Percentiles rank a stretch among this genome's conserved stretches.
Conservation (phyloP, 768 basidiomycete species). For the Tubosaeta sp. region DNA sequence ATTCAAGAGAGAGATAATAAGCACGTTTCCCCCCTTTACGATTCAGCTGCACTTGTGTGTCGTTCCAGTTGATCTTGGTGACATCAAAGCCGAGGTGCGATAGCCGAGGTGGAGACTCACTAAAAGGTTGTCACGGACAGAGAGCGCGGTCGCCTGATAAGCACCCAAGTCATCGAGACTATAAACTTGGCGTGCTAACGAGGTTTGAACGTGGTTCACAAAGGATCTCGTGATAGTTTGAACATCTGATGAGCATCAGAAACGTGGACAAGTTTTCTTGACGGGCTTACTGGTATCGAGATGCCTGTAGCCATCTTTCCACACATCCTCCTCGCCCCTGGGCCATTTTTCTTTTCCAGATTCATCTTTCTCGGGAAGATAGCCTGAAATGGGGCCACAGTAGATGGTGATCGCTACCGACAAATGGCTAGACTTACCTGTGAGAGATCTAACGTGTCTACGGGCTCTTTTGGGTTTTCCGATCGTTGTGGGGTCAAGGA, state of each 20-base stretch:
- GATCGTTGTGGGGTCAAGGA: constrained; percentile 60
- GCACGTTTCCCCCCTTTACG: constrained; percentile 85
- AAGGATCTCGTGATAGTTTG: constrained; percentile 65
- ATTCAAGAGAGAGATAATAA: constrained; percentile 95
- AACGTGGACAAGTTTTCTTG: background rate
- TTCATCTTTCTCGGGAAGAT: constrained; percentile 72
- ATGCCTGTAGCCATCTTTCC: constrained; percentile 60
- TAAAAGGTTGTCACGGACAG: constrained; percentile 83
- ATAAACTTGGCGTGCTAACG: constrained; percentile 86
- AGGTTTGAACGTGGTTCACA: constrained; percentile 82
- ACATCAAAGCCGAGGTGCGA: background rate
- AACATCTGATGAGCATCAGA: constrained; percentile 43
- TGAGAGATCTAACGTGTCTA: constrained; percentile 66
- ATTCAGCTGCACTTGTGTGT: constrained; percentile 70
- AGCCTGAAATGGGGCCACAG: constrained; percentile 47
- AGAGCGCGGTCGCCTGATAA: constrained; percentile 88
- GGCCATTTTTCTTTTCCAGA: constrained; percentile 84
- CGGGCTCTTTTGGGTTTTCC: constrained; percentile 52
- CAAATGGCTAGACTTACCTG: constrained; percentile 37
- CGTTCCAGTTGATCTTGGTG: constrained; percentile 78
- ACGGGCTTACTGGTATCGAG: constrained; percentile 49
- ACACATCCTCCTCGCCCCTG: constrained; percentile 67
- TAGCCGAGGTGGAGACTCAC: constrained; percentile 36
- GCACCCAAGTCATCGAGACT: constrained; percentile 84
- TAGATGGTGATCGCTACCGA: background rate